These are phyloP conservation scores for Aspergillus pseudoterreus DNA, from an alignment of 2,329 filamentous ascomycete genomes.

Conservation along the genomic window DNA sequence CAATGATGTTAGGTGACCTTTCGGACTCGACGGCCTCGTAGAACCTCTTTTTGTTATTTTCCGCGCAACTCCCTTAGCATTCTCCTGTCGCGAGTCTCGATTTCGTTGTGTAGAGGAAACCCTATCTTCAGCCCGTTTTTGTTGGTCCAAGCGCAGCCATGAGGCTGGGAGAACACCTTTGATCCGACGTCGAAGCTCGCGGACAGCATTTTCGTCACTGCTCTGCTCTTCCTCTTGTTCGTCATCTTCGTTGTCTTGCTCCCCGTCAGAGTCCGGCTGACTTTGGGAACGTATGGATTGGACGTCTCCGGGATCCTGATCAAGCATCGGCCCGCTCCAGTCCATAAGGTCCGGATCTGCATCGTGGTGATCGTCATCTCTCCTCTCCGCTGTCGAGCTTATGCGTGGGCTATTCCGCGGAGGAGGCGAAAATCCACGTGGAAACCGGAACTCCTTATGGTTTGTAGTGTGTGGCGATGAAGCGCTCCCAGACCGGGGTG, in stretches of 20 bases:
- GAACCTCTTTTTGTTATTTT: constrained; percentile 26
- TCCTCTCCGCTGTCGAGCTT: constrained; percentile 15
- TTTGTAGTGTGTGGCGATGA: constrained; percentile 22
- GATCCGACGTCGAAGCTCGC: constrained; percentile 37
- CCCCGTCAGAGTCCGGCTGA: constrained; percentile 11
- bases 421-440: constrained; percentile 31
- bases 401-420: constrained; percentile 22
- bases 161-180: constrained; percentile 50
- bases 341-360: constrained; percentile 8
- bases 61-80: constrained; percentile 32
- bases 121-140: constrained; percentile 26
- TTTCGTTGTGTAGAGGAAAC: constrained; percentile 14
- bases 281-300: constrained; percentile 18
- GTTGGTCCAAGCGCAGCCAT: constrained; percentile 42
- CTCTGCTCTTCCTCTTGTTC: constrained; percentile 9
- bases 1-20: constrained; percentile 12
- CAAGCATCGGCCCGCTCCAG: constrained; percentile 10
- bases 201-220: constrained; percentile 26
- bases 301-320: constrained; percentile 13
- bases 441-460: constrained; percentile 33
- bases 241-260: constrained; percentile 5
- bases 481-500: constrained; percentile 35
- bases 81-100: constrained; percentile 17
- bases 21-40: constrained; percentile 11
- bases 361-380: constrained; percentile 14